phyloP scores from a whole-genome alignment of 2,329 filamentous ascomycete genomes.

The Diaporthe citri region DNA sequence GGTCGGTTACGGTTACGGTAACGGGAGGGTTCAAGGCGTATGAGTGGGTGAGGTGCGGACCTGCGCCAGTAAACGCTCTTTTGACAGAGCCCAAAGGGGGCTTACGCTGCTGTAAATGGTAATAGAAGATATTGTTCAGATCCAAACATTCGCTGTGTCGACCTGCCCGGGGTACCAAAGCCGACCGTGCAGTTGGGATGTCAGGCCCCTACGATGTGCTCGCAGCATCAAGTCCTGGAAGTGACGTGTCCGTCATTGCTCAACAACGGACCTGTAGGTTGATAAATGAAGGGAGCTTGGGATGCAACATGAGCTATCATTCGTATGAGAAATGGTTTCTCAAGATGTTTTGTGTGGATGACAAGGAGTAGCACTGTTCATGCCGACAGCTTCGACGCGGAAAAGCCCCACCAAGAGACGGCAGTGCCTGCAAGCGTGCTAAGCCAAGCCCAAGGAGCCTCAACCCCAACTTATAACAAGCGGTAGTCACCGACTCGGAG shows the following conservation, averaged over 20 bases:
- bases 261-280: background rate
- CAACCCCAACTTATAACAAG: background rate
- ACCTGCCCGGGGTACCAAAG: background rate
- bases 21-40: slow-evolving; percentile 15
- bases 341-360: background rate
- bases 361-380: background rate
- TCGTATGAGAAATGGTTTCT: background rate
- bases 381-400: background rate
- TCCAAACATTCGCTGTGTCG: background rate
- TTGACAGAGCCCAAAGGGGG: background rate
- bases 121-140: slow-evolving; percentile 19
- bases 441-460: background rate
- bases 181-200: background rate
- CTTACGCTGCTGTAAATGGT: slow-evolving; percentile 16
- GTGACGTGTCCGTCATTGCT: background rate
- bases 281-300: background rate
- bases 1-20: background rate
- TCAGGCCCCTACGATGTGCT: background rate
- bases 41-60: background rate
- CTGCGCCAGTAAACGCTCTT: slow-evolving; percentile 4
- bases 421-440: background rate
- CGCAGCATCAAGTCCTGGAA: background rate
- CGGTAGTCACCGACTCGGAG: background rate
- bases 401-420: background rate
- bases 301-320: background rate